Conservation (phyloP, 257 asterid species). For the Solanum pinnatisectum region DNA sequence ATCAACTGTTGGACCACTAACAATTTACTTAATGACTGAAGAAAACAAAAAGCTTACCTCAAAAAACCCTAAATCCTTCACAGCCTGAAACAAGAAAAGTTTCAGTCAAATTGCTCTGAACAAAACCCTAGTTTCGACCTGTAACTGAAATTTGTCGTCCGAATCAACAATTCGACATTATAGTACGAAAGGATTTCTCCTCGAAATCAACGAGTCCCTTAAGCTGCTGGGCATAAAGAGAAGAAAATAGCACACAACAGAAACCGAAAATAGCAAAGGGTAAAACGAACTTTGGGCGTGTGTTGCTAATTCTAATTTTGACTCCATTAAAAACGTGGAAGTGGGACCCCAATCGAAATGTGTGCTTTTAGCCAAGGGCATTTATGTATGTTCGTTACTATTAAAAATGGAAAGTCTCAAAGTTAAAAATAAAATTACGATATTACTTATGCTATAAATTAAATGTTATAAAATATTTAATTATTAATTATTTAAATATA, state of each 20-base stretch:
- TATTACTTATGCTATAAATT: too few relatives aligned
- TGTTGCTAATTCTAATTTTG: background rate
- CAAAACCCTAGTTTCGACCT: background rate
- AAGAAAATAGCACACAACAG: background rate
- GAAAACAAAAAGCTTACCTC: background rate
- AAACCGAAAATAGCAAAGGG: background rate
- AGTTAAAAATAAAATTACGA: too few relatives aligned
- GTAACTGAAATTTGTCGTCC: background rate
- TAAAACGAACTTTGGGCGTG: background rate
- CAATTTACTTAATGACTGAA: background rate
- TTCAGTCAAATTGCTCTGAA: background rate
- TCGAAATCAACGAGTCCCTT: background rate
- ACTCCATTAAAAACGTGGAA: background rate
- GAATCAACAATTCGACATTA: background rate
- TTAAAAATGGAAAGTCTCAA: too few relatives aligned
- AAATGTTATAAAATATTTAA: too few relatives aligned
- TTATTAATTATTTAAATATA: too few relatives aligned
- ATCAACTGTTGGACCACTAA: background rate
- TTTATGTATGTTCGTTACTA: too few relatives aligned
- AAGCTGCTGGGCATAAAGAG: background rate
- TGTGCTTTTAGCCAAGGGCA: background rate
- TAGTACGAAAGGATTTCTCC: background rate
- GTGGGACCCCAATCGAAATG: background rate
- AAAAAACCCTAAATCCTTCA: background rate
- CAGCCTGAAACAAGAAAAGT: background rate